Percentiles rank a stretch among this genome's conserved stretches.
Evolutionary conservation across 116 monocot genomes (phyloP).

Genomic region (Iris pallida): DNA sequence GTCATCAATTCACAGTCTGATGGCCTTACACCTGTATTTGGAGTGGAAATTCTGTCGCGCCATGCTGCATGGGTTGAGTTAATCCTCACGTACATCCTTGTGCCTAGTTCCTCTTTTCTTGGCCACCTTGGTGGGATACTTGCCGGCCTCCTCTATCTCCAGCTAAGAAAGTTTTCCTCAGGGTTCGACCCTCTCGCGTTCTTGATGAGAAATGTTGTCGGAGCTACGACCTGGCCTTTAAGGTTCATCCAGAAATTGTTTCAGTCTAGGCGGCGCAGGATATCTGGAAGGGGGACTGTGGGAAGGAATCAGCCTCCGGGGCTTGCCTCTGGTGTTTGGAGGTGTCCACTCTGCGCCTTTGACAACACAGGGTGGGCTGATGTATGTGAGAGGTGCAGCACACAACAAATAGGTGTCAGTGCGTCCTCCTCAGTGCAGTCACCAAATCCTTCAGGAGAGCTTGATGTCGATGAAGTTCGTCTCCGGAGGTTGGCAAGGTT

Average conservation of each 20-base stretch:
- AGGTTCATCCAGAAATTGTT: slow-evolving; percentile 38
- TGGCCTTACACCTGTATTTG: slow-evolving; percentile 45
- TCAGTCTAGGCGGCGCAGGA: slow-evolving; percentile 7
- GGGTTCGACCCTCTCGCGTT: slow-evolving; percentile 54
- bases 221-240: slow-evolving; percentile 53
- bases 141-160: slow-evolving; percentile 78
- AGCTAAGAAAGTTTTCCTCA: slow-evolving; percentile 25
- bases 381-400: slow-evolving; percentile 86
- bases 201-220: slow-evolving; percentile 26
- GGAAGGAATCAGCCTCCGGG: slow-evolving; percentile 17
- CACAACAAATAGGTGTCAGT: slow-evolving; percentile 16
- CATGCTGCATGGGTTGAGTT: slow-evolving; percentile 92
- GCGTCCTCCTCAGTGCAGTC: slow-evolving; percentile 13
- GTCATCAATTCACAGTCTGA: slow-evolving; percentile 69
- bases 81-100: slow-evolving; percentile 75
- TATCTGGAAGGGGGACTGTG: slow-evolving; percentile 49
- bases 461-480: slow-evolving; percentile 63
- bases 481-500: slow-evolving; percentile 73
- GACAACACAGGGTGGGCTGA: slow-evolving; percentile 57
- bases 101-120: slow-evolving; percentile 74
- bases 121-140: slow-evolving; percentile 95
- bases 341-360: slow-evolving; percentile 65
- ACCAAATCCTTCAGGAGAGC: not conserved
- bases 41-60: slow-evolving; percentile 63
- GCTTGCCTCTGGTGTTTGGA: slow-evolving; percentile 44